A percentile compares a stretch with the other conserved stretches of the same genome.
Conservation (phyloP, 805 yeast genomes). For the Saccharomycopsis oosterbeekiorum region DNA sequence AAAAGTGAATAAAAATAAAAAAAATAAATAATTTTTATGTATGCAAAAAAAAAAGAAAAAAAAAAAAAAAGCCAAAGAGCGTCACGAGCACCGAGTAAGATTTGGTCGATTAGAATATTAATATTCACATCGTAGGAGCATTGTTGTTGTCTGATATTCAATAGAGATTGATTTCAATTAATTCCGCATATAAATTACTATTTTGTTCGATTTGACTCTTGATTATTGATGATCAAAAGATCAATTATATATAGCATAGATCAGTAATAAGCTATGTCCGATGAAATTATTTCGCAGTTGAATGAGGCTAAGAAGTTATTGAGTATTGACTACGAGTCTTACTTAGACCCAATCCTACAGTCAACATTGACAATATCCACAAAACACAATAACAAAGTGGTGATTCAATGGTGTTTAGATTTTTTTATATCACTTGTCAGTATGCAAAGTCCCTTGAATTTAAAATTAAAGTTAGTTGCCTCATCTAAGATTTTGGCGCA, state of each 20-base stretch:
- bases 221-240: not conserved
- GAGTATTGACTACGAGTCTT: not conserved
- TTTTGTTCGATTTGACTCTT: not conserved
- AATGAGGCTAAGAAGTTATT: not conserved
- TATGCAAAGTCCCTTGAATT: not conserved
- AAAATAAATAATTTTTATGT: too few species aligned
- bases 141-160: too few species aligned
- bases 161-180: not conserved
- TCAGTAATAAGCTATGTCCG: not conserved
- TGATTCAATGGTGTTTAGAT: not conserved
- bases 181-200: too few species aligned
- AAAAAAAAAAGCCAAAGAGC: too few species aligned
- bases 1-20: too few species aligned
- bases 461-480: not conserved
- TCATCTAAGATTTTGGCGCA: not conserved
- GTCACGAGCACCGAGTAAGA: too few species aligned
- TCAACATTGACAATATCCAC: not conserved
- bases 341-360: not conserved
- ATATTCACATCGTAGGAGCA: too few species aligned
- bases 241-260: not conserved
- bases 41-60: too few species aligned
- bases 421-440: not conserved
- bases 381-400: not conserved
- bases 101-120: too few species aligned
- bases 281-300: not conserved